These are phyloP conservation scores for Lichtheimia hyalospora DNA, from an alignment of 371 early-diverging fungal genomes.

Conservation along the genomic window DNA sequence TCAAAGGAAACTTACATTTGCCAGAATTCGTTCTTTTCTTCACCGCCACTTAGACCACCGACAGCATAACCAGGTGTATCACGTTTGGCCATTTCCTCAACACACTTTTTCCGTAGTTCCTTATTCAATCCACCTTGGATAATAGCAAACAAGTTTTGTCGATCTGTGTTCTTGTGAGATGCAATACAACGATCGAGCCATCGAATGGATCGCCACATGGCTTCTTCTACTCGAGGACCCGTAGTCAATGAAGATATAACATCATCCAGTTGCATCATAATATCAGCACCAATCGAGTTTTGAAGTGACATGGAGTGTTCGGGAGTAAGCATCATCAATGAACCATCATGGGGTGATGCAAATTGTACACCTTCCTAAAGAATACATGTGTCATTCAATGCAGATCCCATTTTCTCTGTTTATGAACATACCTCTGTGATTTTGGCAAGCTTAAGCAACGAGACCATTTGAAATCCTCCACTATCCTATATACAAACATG, in stretches of 20 bases:
- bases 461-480: conserved; percentile 97
- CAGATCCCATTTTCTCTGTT: too few relatives aligned
- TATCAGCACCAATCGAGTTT: conserved; percentile 94
- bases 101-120: conserved; percentile 74
- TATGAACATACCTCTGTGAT: conserved; percentile 79
- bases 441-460: conserved; percentile 79
- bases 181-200: conserved; percentile 95
- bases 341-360: conserved; percentile 82
- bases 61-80: conserved; percentile 93
- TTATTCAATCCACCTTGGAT: conserved; percentile 92
- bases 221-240: conserved; percentile 87
- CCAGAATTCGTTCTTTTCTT: conserved; percentile 93
- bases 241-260: conserved; percentile 89
- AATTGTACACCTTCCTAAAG: conserved; percentile 86
- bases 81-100: conserved; percentile 87
- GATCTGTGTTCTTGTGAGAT: conserved; percentile 72
- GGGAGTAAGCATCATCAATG: conserved; percentile 89
- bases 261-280: conserved; percentile 98
- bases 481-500: conserved; percentile 57
- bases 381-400: too few relatives aligned
- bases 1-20: conserved; percentile 54
- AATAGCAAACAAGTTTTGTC: conserved; percentile 94
- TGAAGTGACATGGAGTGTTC: conserved; percentile 93
- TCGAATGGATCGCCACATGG: conserved; percentile 91
- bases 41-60: conserved; percentile 95